Conservation (phyloP, 495 filamentous ascomycete species). For the Extremus antarcticus region DNA sequence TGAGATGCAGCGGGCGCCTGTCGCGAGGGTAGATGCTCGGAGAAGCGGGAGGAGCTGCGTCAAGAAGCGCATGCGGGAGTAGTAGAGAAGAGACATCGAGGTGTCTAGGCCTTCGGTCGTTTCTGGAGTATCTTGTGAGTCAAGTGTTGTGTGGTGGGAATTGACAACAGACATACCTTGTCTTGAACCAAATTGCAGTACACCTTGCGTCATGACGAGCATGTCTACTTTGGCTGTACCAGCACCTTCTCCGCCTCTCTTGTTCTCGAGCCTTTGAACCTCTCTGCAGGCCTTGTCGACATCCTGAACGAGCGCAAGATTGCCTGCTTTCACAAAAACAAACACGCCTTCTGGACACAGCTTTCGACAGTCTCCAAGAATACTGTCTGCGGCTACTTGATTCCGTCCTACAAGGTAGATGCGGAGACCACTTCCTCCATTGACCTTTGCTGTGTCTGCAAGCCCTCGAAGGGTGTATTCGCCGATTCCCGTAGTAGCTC, state of each 20-base stretch:
- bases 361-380: constrained; percentile 3
- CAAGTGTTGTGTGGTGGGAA: background rate
- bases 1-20: constrained; percentile 19
- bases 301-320: constrained; percentile 18
- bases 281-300: constrained; percentile 7
- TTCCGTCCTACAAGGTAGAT: constrained; percentile 34
- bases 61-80: constrained; percentile 33
- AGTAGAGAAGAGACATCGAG: constrained; percentile 31
- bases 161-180: no score
- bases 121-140: background rate
- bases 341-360: constrained; percentile 13
- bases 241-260: background rate
- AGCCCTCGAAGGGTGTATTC: constrained; percentile 28
- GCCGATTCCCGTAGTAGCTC: constrained; percentile 35
- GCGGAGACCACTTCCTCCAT: constrained; percentile 13
- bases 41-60: constrained; percentile 32
- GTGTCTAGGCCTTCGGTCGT: constrained; percentile 29
- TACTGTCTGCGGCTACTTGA: constrained; percentile 1
- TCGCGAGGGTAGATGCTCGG: background rate
- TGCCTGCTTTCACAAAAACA: constrained; percentile 14
- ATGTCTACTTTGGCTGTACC: constrained; percentile 23
- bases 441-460: constrained; percentile 12
- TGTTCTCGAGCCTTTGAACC: constrained; percentile 13
- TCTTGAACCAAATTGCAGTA: constrained; percentile 10
- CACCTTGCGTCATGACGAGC: constrained; percentile 24